Conservation (phyloP, 768 basidiomycete genomes). For the Hygrocybe punicea region DNA sequence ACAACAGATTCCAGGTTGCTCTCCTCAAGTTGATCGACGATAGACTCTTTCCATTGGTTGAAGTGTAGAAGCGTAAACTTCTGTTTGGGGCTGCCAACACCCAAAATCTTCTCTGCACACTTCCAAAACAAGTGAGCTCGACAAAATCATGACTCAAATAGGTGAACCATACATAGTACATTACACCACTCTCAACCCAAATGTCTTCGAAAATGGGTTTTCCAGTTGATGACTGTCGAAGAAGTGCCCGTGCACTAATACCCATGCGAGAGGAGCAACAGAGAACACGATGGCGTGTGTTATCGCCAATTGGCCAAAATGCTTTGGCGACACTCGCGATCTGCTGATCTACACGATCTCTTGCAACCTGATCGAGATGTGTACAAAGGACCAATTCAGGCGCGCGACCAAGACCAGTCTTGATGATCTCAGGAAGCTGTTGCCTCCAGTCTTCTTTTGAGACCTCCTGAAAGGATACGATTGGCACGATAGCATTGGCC, state of each 20-base stretch:
- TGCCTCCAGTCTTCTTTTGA: background rate
- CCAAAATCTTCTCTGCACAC: no score
- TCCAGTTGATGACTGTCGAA: background rate
- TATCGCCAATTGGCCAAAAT: background rate
- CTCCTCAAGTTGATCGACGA: no score
- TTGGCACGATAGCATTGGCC: background rate
- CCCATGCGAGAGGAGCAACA: background rate
- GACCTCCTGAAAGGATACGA: background rate
- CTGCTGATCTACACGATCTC: background rate
- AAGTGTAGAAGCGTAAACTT: no score
- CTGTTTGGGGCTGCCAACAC: no score
- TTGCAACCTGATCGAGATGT: background rate
- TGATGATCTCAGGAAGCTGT: background rate
- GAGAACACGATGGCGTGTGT: background rate
- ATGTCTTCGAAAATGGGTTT: no score
- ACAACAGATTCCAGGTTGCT: no score
- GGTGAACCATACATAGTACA: no score
- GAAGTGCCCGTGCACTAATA: background rate
- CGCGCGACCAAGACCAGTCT: background rate
- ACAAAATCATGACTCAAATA: no score
- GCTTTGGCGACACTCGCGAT: background rate
- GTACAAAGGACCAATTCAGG: background rate
- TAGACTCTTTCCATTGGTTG: no score
- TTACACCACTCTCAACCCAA: no score
- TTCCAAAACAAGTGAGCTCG: no score